Evolutionary conservation across 495 filamentous ascomycete species (phyloP).

Genomic region (Hapsidospora chrysogenum): DNA sequence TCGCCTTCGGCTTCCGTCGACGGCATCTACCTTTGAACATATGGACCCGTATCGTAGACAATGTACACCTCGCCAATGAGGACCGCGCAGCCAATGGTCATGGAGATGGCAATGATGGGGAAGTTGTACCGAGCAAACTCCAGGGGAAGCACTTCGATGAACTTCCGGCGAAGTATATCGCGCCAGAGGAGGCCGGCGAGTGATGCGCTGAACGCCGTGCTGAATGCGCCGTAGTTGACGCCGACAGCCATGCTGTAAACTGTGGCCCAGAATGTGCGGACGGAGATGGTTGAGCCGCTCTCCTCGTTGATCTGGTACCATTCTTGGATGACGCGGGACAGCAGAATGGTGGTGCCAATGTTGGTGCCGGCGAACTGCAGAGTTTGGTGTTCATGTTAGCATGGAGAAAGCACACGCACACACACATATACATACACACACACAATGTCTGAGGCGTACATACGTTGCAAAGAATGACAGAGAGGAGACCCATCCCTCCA

Average conservation of each 20-base stretch:
- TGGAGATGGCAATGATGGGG: slow-evolving; percentile 48
- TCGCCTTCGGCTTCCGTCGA: too few relatives aligned
- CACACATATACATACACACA: too few relatives aligned
- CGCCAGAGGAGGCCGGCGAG: slow-evolving; percentile 50
- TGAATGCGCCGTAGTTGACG: slow-evolving; percentile 54
- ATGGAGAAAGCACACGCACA: too few relatives aligned
- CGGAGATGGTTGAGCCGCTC: slow-evolving; percentile 22
- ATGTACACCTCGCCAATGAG: slow-evolving; percentile 45
- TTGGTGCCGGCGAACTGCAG: slow-evolving; percentile 51
- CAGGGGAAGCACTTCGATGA: slow-evolving; percentile 36
- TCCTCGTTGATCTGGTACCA: slow-evolving; percentile 39
- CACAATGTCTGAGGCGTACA: slow-evolving; percentile 11
- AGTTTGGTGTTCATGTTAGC: not conserved
- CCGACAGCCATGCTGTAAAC: slow-evolving; percentile 52
- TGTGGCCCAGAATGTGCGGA: slow-evolving; percentile 48
- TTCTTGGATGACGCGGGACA: slow-evolving; percentile 45
- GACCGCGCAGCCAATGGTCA: slow-evolving; percentile 41
- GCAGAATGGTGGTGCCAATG: slow-evolving; percentile 51
- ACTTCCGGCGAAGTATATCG: slow-evolving; percentile 44
- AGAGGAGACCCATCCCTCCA: slow-evolving; percentile 51
- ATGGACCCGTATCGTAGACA: too few relatives aligned
- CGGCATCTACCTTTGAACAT: too few relatives aligned
- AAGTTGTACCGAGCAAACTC: slow-evolving; percentile 49
- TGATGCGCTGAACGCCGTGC: slow-evolving; percentile 47
- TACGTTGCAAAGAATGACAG: slow-evolving; percentile 51